phyloP scores from a whole-genome alignment of 2,329 filamentous ascomycete species.

The Hortaea werneckii region DNA sequence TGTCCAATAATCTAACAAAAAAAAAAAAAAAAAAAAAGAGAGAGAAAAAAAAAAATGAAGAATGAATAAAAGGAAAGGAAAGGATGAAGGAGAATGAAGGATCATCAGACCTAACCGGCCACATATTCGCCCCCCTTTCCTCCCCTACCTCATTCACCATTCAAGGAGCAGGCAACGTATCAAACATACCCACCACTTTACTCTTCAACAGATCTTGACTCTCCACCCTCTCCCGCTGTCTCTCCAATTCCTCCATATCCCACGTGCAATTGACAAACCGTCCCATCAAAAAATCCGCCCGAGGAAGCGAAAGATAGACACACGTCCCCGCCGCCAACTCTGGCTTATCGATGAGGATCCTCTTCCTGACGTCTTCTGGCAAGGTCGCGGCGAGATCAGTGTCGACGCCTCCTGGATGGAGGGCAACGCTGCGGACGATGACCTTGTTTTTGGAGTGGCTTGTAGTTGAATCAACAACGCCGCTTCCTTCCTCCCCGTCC shows the following conservation, averaged over 20 bases:
- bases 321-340: slow-evolving; percentile 21
- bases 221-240: slow-evolving; percentile 23
- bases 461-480: slow-evolving; percentile 17
- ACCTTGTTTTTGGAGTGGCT: too few relatives aligned
- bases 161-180: too few relatives aligned
- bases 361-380: slow-evolving; percentile 18
- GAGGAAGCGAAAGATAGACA: slow-evolving; percentile 22
- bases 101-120: too few relatives aligned
- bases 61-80: too few relatives aligned
- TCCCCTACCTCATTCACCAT: too few relatives aligned
- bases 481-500: slow-evolving; percentile 29
- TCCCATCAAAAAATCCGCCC: slow-evolving; percentile 26
- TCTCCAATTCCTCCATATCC: slow-evolving; percentile 28
- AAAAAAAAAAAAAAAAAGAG: too few relatives aligned
- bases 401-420: slow-evolving; percentile 37
- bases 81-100: too few relatives aligned
- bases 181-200: slow-evolving; percentile 4
- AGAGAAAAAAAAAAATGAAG: too few relatives aligned
- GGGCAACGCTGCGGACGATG: slow-evolving; percentile 23
- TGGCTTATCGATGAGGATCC: slow-evolving; percentile 16
- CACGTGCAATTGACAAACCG: slow-evolving; percentile 26
- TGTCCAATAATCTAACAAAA: too few relatives aligned
- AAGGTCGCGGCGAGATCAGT: slow-evolving; percentile 32
- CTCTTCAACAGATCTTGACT: slow-evolving; percentile 10
- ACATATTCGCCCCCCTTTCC: too few relatives aligned